These are phyloP conservation scores for Podosphaera xanthii DNA, from an alignment of 2,329 filamentous ascomycete species.

Conservation along the genomic window DNA sequence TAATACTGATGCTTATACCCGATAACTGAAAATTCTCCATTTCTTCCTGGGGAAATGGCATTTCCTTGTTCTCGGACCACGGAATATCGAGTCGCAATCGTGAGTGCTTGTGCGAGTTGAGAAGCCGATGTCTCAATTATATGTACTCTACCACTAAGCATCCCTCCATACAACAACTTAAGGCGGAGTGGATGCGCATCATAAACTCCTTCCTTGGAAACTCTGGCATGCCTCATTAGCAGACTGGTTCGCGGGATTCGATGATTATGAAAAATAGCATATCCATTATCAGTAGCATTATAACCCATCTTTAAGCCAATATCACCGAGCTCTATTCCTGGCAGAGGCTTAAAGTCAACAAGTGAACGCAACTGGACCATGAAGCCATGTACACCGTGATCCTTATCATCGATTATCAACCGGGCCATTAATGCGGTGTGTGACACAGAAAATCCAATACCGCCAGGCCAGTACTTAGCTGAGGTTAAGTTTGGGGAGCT, in stretches of 20 bases:
- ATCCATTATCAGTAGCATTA: slow-evolving; percentile 17
- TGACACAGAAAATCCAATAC: slow-evolving; percentile 12
- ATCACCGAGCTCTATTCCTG: slow-evolving; percentile 15
- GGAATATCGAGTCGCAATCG: slow-evolving; percentile 17
- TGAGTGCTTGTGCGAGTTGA: slow-evolving; percentile 16
- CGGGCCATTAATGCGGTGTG: slow-evolving; percentile 16
- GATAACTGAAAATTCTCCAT: slow-evolving; percentile 2
- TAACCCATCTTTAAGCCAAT: slow-evolving; percentile 13
- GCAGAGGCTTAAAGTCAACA: slow-evolving; percentile 10
- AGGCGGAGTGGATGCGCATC: slow-evolving; percentile 13
- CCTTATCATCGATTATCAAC: slow-evolving; percentile 12
- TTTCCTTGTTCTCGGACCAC: slow-evolving; percentile 11
- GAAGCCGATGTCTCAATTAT: slow-evolving; percentile 13
- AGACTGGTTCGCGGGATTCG: slow-evolving; percentile 17
- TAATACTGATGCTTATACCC: slow-evolving; percentile 14
- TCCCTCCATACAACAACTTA: slow-evolving; percentile 16
- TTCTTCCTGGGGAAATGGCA: neutral
- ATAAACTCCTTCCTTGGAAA: slow-evolving; percentile 16
- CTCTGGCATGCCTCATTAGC: slow-evolving; percentile 13
- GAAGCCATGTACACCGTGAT: slow-evolving; percentile 15
- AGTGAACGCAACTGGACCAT: slow-evolving; percentile 14
- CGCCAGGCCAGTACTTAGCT: slow-evolving; percentile 17
- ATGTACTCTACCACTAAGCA: slow-evolving; percentile 16
- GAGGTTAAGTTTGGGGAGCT: slow-evolving; percentile 13
- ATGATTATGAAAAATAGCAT: slow-evolving; percentile 16